Base-by-base conservation (phyloP, 2,329 filamentous ascomycete genomes). In the Neopestalotiopsis sp. region DNA sequence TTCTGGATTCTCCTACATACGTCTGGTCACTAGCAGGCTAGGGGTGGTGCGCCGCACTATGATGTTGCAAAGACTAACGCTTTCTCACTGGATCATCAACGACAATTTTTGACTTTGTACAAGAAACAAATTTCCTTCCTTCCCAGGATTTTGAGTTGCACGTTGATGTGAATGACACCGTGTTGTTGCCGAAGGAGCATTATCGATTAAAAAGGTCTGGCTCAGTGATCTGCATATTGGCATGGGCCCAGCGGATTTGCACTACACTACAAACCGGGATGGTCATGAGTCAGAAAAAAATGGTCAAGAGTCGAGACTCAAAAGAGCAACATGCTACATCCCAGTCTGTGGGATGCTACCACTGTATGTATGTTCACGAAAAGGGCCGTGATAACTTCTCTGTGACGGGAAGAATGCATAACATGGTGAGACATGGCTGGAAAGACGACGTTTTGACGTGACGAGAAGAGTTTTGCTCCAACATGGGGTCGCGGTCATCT, bases 401-500 rank as follows among this genome's bases (percentile, higher is more conserved):
- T 59, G 57, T 59, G 57, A 30, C 12, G 30, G 17, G 4, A 28
- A 30, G 20, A 30, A 53, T 40, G 45, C 14, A 49, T 40, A 13
- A 30, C 10, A 30, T 14, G 14, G 14, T 40, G 24, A 38, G 32
- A 34, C 30, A 62, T 30, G 30, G 59, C 34, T 62, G 59, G 59
- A 20, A 28, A n/a, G 59, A 64, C 13, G 24, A 40, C 9, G 59
- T 40, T 62, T 28, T 20, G n/a, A 42, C 32, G 59, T 34, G n/a
- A 40, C 32, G 34, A 62, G 13, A 30, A 59, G 59, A 42, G 2
- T 24, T 28, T 28, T 28, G 24, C 34, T 34, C 59, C 59, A n/a
- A 62, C 59, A 62, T 62, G 59, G n/a, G 30, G 17, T 20, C 34
- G 59, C 42, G 34, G 61, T 49, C 61, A 64, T 64, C 61, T 64